Evolutionary conservation across 2,329 filamentous ascomycete species (phyloP), one percentile per base, ranked within the genome.

Genomic region (Cladosporium sp.): DNA sequence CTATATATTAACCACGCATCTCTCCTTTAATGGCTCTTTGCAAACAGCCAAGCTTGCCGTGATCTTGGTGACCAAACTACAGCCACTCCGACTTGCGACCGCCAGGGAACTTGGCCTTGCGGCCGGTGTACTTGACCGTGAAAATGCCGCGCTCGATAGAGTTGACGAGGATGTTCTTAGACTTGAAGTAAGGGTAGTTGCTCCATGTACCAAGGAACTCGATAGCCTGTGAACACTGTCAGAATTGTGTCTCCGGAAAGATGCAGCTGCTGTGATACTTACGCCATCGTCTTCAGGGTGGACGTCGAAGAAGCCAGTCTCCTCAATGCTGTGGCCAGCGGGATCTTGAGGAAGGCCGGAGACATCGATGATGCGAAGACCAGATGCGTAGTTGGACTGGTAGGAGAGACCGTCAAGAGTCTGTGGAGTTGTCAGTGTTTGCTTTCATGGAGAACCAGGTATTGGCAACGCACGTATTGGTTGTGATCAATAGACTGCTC

Each of bases 341-440:
- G 72, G 72, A 58, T 75, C 74, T 31, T 70, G 62, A 1, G 72
- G 69, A 31, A 78, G 74, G 21, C 71, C 73, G 50, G 67, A 68
- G 18, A 77, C 70, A 65, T 77, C 75, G 5, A 75, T 67, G 50
- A 77, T 70, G 11, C 73, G 78, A 7, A 85, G 78, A 18, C 83
- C 83, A 16, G 80, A 78, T 3, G 78, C 82, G 67, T 85, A 85
- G 74, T 84, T 83, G 44, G 80, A 78, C 70, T 85, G 83, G 75
- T 83, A 84, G 46, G 76, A 74, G 49, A 80, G 75, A 14, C 78
- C 80, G 66, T 83, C 73, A 33, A 78, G 69, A 66, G 50, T 56
- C 60, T 62, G 26, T 40, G 14, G 5, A 16, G 11, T 8, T 44
- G 31, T 53, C 21, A 62, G 60, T 11, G 26, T 37, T 12, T 3